Evolutionary conservation across 2,329 filamentous ascomycete genomes (phyloP).

Genomic region (Diaporthe caulivora): DNA sequence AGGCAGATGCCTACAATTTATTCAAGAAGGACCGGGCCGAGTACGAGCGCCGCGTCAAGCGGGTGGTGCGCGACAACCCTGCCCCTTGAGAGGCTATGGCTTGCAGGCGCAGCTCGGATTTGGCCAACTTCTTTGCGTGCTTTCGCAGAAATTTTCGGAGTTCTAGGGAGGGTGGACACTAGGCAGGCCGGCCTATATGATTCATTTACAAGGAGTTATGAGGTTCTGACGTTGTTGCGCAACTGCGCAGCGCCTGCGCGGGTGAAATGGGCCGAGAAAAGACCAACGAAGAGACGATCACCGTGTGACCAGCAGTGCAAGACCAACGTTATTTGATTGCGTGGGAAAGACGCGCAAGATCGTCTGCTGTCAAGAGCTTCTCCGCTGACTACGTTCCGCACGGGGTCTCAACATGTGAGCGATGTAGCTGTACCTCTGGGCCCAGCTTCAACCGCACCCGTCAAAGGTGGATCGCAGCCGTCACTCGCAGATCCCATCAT

Average conservation of each 20-base stretch:
- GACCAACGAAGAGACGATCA: constrained; percentile 17
- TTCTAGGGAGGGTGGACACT: constrained; percentile 36
- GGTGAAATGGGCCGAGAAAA: neutral
- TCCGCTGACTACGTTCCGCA: neutral
- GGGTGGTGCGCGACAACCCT: constrained; percentile 90
- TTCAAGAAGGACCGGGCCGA: constrained; percentile 90
- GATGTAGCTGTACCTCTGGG: neutral
- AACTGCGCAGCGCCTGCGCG: constrained; percentile 20
- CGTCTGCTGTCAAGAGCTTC: neutral
- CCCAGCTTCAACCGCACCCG: neutral
- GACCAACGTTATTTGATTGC: neutral
- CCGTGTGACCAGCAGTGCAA: neutral
- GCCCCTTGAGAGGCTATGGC: constrained; percentile 65
- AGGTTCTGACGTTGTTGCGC: constrained; percentile 31
- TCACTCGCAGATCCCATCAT: neutral
- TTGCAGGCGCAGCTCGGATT: neutral
- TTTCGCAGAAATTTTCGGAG: constrained; percentile 35
- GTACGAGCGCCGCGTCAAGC: constrained; percentile 89
- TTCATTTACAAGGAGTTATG: constrained; percentile 38
- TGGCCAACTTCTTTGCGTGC: constrained; percentile 13
- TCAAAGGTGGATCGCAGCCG: neutral
- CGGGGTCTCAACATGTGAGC: neutral
- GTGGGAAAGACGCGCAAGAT: neutral
- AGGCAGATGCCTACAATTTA: constrained; percentile 96
- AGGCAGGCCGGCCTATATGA: constrained; percentile 30